phyloP scores from a whole-genome alignment of 2,329 filamentous ascomycete species.

The Ceratocystis colombiana region DNA sequence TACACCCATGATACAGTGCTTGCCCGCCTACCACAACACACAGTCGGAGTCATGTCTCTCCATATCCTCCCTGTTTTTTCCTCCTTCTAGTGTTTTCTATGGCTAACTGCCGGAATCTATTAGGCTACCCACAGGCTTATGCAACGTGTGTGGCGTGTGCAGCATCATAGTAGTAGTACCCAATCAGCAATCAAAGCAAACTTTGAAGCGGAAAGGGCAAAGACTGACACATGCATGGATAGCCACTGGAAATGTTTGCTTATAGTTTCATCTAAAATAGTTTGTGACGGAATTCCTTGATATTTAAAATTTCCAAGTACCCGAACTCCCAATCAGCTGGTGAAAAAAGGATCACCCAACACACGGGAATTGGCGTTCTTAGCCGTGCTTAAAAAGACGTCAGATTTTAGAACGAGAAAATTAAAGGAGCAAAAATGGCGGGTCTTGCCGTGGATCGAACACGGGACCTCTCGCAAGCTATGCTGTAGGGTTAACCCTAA shows the following conservation, averaged over 20 bases:
- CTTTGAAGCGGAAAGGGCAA: neutral
- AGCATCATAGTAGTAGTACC: neutral
- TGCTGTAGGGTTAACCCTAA: conserved; percentile 44
- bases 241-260: no score
- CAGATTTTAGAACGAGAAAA: no score
- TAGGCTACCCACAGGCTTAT: conserved; percentile 1
- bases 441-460: conserved; percentile 28
- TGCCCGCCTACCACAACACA: neutral
- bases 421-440: neutral
- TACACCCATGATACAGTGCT: neutral
- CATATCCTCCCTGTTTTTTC: neutral
- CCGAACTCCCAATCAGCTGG: no score
- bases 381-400: no score
- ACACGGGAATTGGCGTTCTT: no score
- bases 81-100: neutral
- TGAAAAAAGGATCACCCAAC: no score
- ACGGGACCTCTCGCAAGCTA: conserved; percentile 28
- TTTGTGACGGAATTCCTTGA: no score
- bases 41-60: neutral
- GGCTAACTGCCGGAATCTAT: neutral
- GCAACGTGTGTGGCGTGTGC: neutral
- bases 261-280: no score
- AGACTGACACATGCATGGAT: no score
- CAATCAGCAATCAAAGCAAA: neutral
- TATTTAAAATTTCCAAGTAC: no score